These are phyloP conservation scores for Colletotrichum siamense DNA, from an alignment of 2,329 filamentous ascomycete genomes.

Conservation along the genomic window DNA sequence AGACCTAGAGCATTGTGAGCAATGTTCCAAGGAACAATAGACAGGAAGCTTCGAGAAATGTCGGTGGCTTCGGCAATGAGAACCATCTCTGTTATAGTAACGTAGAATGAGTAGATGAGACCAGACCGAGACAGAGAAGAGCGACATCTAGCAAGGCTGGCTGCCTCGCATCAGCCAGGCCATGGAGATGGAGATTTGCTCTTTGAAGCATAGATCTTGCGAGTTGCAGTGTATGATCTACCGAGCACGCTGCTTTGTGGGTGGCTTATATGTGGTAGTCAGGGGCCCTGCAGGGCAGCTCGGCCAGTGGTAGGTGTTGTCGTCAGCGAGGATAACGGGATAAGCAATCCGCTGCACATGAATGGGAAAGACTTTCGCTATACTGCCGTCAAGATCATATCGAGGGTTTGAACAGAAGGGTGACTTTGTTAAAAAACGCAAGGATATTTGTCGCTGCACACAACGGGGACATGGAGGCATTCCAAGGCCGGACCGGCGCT, in stretches of 20 bases:
- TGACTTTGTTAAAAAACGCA: not conserved
- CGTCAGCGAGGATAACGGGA: not conserved
- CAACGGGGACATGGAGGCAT: not conserved
- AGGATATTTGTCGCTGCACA: not conserved
- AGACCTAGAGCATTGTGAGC: not conserved
- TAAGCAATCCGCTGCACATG: not conserved
- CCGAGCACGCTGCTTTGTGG: not conserved
- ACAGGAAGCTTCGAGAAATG: not conserved
- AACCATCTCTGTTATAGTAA: not conserved
- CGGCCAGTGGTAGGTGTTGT: not conserved
- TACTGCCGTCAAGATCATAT: not conserved
- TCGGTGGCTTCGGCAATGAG: not conserved
- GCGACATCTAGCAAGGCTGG: not conserved
- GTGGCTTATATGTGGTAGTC: not conserved
- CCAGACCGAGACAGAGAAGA: not conserved
- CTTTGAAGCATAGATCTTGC: too few species aligned
- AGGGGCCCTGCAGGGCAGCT: not conserved
- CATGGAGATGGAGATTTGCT: not conserved
- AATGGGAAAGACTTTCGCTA: not conserved
- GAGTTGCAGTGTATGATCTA: not conserved
- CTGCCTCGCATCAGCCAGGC: not conserved
- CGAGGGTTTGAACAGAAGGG: not conserved
- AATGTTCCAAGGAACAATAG: not conserved
- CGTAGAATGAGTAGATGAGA: not conserved
- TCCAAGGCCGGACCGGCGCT: not conserved